phyloP scores from a whole-genome alignment of 108 stramenopile genomes.

The Conticribra weissflogii region DNA sequence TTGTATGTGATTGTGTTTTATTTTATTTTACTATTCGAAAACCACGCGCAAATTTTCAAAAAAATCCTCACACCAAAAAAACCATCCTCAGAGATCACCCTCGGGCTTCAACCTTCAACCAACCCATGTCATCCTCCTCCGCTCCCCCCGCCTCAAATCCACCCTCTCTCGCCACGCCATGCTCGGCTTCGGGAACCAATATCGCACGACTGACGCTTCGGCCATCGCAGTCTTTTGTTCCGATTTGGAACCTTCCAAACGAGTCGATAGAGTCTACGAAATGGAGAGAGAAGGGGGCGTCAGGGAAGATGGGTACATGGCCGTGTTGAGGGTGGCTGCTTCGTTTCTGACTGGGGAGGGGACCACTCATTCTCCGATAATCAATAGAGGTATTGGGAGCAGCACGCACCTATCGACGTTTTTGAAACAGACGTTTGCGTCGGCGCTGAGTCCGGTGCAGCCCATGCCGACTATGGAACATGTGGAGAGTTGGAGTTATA shows the following conservation, averaged over 20 bases:
- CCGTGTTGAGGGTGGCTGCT: constrained; percentile 63
- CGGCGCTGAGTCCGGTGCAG: constrained; percentile 53
- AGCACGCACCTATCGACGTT: constrained; percentile 57
- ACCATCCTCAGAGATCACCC: constrained; percentile 60
- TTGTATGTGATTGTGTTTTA: not conserved
- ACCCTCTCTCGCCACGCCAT: constrained; percentile 66
- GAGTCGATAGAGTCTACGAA: constrained; percentile 65
- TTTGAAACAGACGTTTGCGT: constrained; percentile 61
- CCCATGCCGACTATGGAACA: constrained; percentile 80
- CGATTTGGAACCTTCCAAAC: constrained; percentile 73
- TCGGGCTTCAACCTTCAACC: constrained; percentile 87
- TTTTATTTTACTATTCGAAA: not conserved
- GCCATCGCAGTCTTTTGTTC: constrained; percentile 76
- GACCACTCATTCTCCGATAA: not conserved
- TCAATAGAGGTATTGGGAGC: not conserved
- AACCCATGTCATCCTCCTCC: constrained; percentile 79
- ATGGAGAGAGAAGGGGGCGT: constrained; percentile 54
- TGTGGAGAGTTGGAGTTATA: constrained; percentile 76
- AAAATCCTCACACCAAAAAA: constrained; percentile 1
- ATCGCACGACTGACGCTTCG: constrained; percentile 67
- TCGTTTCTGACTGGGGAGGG: constrained; percentile 82
- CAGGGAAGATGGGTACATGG: constrained; percentile 68
- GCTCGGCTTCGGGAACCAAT: constrained; percentile 82
- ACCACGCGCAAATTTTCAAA: not conserved
- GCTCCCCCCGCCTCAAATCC: constrained; percentile 51